Conservation (phyloP, 192 early-diverging fungal species). For the Coemansia sp. region DNA sequence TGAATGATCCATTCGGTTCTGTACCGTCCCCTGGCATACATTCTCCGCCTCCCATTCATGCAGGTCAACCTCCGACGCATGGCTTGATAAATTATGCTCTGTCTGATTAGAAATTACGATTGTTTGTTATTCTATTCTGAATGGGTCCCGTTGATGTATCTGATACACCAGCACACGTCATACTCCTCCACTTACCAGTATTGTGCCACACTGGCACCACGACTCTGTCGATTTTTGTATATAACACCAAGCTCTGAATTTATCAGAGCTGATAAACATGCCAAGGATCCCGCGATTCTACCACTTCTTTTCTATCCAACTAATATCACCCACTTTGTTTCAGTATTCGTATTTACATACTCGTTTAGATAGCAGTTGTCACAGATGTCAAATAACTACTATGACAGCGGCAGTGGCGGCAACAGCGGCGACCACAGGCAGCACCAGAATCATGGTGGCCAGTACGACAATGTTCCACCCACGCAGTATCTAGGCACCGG, state of each 20-base stretch:
- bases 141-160: neutral
- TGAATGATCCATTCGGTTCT: conserved; percentile 8
- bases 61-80: neutral
- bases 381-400: conserved; percentile 41
- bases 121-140: neutral
- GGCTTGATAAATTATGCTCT: conserved; percentile 5
- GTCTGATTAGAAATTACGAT: neutral
- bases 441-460: conserved; percentile 24
- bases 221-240: neutral
- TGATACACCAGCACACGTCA: neutral
- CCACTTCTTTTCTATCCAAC: too few species aligned
- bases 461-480: conserved; percentile 51
- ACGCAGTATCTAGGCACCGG: conserved; percentile 53
- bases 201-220: neutral
- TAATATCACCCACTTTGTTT: conserved; percentile 8
- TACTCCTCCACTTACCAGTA: neutral
- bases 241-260: conserved; percentile 1
- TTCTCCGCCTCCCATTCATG: neutral
- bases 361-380: neutral
- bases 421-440: conserved; percentile 18
- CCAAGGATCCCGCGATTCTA: too few species aligned
- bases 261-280: neutral
- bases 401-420: too few species aligned
- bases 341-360: neutral
- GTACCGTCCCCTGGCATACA: neutral